These are phyloP conservation scores for Suillus subaureus DNA, from an alignment of 768 basidiomycete genomes.

Conservation along the genomic window DNA sequence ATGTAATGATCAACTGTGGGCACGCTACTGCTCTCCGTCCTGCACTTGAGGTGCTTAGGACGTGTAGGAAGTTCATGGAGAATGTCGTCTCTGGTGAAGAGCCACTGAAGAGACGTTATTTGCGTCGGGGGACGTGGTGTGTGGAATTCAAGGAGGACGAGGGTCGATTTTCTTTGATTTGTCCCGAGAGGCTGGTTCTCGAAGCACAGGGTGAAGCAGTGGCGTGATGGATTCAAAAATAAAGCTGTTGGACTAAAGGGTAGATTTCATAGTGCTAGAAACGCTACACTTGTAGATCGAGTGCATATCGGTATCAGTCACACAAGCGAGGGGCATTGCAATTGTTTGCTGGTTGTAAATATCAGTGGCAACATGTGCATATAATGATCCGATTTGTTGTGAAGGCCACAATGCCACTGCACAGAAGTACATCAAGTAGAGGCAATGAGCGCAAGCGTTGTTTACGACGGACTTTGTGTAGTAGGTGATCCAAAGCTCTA, in stretches of 20 bases:
- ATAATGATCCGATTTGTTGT: background rate
- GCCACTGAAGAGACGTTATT: conserved; percentile 32
- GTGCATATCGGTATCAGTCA: background rate
- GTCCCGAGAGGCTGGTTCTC: conserved; percentile 49
- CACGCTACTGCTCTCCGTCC: conserved; percentile 48
- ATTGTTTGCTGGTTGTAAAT: background rate
- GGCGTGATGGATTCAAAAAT: background rate
- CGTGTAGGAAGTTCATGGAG: conserved; percentile 46
- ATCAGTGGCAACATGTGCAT: background rate
- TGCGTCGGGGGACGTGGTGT: conserved; percentile 38
- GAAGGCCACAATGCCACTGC: background rate
- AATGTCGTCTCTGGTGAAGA: conserved; percentile 48
- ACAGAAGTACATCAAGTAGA: background rate
- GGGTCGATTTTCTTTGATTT: conserved; percentile 47
- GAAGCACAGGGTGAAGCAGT: conserved; percentile 31
- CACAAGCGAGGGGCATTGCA: background rate
- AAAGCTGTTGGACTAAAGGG: background rate
- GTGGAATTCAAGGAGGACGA: conserved; percentile 48
- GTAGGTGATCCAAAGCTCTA: background rate
- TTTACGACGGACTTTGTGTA: background rate
- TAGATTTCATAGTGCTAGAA: background rate
- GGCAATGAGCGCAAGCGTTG: background rate
- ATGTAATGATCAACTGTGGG: conserved; percentile 50
- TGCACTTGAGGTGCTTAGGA: conserved; percentile 47
- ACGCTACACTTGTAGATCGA: background rate